A percentile compares a stretch with the other conserved stretches of the same genome.
These are phyloP conservation scores for Tylopilus sp. DNA, from an alignment of 1,284 basidiomycete genomes.

Conservation along the genomic window DNA sequence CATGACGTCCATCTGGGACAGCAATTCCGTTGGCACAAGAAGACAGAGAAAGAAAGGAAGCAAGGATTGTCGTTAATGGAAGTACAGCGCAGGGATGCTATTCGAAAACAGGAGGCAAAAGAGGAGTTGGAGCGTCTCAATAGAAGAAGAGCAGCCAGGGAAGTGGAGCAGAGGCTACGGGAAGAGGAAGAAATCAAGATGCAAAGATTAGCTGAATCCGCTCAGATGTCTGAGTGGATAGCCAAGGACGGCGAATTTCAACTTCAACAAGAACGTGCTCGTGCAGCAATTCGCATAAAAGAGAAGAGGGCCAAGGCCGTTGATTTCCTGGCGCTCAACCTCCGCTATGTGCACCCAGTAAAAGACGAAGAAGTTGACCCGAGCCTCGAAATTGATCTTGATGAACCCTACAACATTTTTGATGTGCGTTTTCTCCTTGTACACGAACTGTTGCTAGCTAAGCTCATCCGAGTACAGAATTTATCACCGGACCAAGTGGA, in stretches of 20 bases:
- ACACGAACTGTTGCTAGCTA: background rate
- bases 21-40: conserved; percentile 98
- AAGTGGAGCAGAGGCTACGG: conserved; percentile 81
- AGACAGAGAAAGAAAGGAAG: conserved; percentile 93
- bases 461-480: conserved; percentile 55
- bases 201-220: conserved; percentile 88
- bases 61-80: conserved; percentile 81
- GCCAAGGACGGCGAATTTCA: conserved; percentile 97
- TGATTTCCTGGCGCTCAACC: conserved; percentile 91
- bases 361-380: conserved; percentile 71
- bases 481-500: conserved; percentile 85
- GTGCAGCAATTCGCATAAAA: conserved; percentile 91
- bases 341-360: conserved; percentile 79
- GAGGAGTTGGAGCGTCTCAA: conserved; percentile 94
- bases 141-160: conserved; percentile 85
- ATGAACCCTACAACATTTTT: conserved; percentile 97
- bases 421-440: conserved; percentile 52
- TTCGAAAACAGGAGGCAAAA: conserved; percentile 85
- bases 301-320: conserved; percentile 96
- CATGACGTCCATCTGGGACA: conserved; percentile 94
- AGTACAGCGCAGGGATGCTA: conserved; percentile 75
- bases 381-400: conserved; percentile 95
- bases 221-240: conserved; percentile 97
- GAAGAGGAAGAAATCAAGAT: conserved; percentile 92
- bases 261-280: conserved; percentile 87